Base-by-base conservation (phyloP, 306 rosid species). In the Prunus armeniaca region DNA sequence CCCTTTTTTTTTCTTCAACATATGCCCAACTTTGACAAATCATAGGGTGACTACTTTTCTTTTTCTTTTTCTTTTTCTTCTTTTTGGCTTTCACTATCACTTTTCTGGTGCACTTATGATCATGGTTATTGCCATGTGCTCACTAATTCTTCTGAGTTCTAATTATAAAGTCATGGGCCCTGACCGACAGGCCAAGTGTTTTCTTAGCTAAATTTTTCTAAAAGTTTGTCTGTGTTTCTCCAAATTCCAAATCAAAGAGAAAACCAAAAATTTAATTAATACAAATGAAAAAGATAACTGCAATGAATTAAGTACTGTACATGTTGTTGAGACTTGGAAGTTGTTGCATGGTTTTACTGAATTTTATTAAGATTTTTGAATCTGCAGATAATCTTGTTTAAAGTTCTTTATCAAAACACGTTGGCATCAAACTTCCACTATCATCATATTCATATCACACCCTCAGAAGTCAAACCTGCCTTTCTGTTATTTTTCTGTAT, bases 401-500 rank as follows among this genome's bases (percentile, higher is more conserved):
- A 64, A 5, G 2, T 27, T 27, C 17, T 28, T 20, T 55, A 15
- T 9, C 15, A 81, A 9, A 70, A 55, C 72, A 66, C 38, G 78
- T 67, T 60, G 71, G 60, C 65, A 55, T 50, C 22, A 25, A 51
- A 19, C 55, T 69, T 38, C 68, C 34, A 28, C 47, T 22, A 27
- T 52, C 68, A 46, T 52, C 60, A 38, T 52, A 22, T 27, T 56
- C 56, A 22, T 17, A 70, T 65, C 41, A 65, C 28, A 17, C n/a
- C 81, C 45, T 47, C 65, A 8, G 9, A 67, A 77, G 78, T 81
- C 82, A 82, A 68, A 68, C 74, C 64, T 57, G 12, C 3, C 20
- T 41, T 62, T 73, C 55, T 20, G 9, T 72, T 14, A 67, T 38
- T 54, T n/a, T 57, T 51, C 38, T 34, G 66, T 58, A 19, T 76